phyloP scores from a whole-genome alignment of 2,329 filamentous ascomycete species.

The Capronia coronata region DNA sequence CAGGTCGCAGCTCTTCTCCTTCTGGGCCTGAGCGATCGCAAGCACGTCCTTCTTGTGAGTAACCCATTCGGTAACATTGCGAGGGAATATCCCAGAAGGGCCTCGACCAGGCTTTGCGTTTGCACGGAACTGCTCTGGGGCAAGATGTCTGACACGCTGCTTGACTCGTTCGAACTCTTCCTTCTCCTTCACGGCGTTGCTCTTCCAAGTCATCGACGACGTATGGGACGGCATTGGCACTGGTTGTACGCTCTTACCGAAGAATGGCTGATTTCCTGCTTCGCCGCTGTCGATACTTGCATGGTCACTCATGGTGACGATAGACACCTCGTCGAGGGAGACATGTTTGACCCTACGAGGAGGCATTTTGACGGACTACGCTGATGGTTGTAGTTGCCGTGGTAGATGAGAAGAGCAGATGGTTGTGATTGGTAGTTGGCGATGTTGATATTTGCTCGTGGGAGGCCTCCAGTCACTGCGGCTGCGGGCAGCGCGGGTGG shows the following conservation, averaged over 20 bases:
- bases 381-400: neutral
- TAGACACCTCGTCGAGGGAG: slow-evolving; percentile 4
- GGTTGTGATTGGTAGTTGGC: neutral
- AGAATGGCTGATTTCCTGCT: slow-evolving; percentile 6
- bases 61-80: slow-evolving; percentile 16
- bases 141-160: slow-evolving; percentile 20
- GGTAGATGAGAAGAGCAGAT: too few relatives aligned
- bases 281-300: slow-evolving; percentile 9
- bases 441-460: neutral
- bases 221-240: slow-evolving; percentile 11
- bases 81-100: slow-evolving; percentile 18
- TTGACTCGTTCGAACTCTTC: slow-evolving; percentile 21
- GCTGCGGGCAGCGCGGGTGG: neutral
- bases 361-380: neutral
- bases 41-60: slow-evolving; percentile 16
- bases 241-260: slow-evolving; percentile 2
- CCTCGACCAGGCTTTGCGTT: slow-evolving; percentile 10
- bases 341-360: slow-evolving; percentile 1
- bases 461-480: neutral
- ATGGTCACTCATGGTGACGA: slow-evolving; percentile 4
- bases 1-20: slow-evolving; percentile 10
- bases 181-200: slow-evolving; percentile 14
- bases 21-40: slow-evolving; percentile 11
- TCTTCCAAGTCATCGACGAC: slow-evolving; percentile 22
- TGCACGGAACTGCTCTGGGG: slow-evolving; percentile 17